Base-by-base conservation (phyloP, 2,329 filamentous ascomycete genomes). In the Epichloe glyceriae region DNA sequence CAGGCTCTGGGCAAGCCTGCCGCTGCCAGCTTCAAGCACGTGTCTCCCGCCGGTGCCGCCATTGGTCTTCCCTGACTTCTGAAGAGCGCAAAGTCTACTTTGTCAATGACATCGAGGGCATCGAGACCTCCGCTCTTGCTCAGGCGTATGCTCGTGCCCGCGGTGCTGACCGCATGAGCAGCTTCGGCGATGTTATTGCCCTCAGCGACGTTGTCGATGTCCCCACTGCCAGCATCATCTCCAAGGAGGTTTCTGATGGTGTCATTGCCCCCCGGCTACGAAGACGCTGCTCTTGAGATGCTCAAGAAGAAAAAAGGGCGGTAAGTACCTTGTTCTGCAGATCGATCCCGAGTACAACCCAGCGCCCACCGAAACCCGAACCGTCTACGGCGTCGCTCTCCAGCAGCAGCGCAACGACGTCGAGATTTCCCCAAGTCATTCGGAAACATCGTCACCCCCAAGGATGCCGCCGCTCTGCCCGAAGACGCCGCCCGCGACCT, bases 301-400 rank as follows among this genome's bases (percentile, higher is more conserved):
- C 80, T 98, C 56, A 86, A 82, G 71, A 96, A 95, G 81, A 98
- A 98, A 98, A 80, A 98, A 98, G 79, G 90, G 85, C 50, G 93
- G 93, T 64, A 94, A 89, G 69, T 98, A 97, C 74, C 82, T 97
- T 45, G 86, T 97, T 45, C 83, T 97, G 41, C 83, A 97, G 72
- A 96, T 98, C 73, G 89, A 98, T 65, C 82, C 86, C 49, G 80
- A 85, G 59, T 97, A 90, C 71, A 79, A 79, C 56, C 91, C 93
- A 5, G 78, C 82, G 58, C 80, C 88, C 66, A 84, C 78, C 60
- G 93, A 98, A 75, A 82, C 81, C 49, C 82, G 93, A 59, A 93
- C 86, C 20, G 85, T 97, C 52, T 97, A 91, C 68, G 93, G 93
- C 56, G 79, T 98, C 61, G 88, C 79, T 60, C 79, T 98, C 54